phyloP scores from a whole-genome alignment of 345 rosid species.

The Heritiera littoralis region DNA sequence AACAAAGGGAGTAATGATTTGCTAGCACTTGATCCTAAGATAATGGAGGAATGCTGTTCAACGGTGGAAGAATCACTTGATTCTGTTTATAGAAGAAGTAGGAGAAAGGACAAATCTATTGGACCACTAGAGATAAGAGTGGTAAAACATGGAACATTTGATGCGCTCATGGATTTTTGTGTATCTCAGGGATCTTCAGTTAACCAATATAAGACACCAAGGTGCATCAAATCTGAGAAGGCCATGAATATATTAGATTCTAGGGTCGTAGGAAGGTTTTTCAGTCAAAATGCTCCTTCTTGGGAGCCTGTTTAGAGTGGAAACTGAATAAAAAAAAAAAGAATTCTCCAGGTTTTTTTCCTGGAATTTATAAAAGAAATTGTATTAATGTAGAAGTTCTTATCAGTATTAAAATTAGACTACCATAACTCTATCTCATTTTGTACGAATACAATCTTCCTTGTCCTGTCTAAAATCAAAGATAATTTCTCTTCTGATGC shows the following conservation, averaged over 20 bases:
- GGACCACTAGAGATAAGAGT: conserved; percentile 88
- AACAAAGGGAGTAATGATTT: conserved; percentile 28
- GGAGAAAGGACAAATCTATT: conserved; percentile 76
- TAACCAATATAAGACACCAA: conserved; percentile 93
- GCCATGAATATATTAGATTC: conserved; percentile 69
- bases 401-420: conserved; percentile 23
- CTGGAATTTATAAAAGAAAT: conserved; percentile 16
- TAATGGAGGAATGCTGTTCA: conserved; percentile 81
- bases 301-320: conserved; percentile 75
- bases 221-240: conserved; percentile 73
- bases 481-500: conserved; percentile 4
- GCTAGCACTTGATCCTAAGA: conserved; percentile 41
- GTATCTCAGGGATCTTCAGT: conserved; percentile 86
- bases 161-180: conserved; percentile 83
- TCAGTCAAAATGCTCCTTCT: conserved; percentile 59
- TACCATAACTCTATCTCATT: not conserved
- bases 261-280: conserved; percentile 63
- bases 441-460: not conserved
- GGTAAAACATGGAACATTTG: conserved; percentile 71
- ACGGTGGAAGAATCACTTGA: conserved; percentile 80
- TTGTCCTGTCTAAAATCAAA: not conserved
- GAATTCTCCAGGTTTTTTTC: not conserved
- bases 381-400: conserved; percentile 23
- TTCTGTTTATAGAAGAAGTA: conserved; percentile 79
- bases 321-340: conserved; percentile 19